Evolutionary conservation across 805 yeast species (phyloP), one percentile per base, ranked within the genome.

Genomic region (Starmerella roubikii): DNA sequence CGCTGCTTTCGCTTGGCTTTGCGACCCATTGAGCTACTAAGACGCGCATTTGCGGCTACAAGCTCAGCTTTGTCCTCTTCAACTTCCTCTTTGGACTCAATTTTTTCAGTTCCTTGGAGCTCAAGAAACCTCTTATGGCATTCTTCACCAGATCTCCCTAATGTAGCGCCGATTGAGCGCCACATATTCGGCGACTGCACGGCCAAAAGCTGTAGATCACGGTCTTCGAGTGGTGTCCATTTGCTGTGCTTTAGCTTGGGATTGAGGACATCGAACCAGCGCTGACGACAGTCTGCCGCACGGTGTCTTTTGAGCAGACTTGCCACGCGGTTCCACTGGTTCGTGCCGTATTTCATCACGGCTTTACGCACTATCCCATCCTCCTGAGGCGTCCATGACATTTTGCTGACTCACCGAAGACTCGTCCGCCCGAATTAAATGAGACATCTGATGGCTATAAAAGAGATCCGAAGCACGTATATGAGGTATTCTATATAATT

Each of bases 321-420:
- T 1, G 94, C 80, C 4, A 88, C 88, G 36, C 95, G 71, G 12
- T 91, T 70, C 98, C 98, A 88, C 53, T 91, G 95, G 50, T 82
- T 85, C 16, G 85, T 64, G 0, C 98, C 98, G 57, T 88, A 88
- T 54, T 88, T 91, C 29, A 91, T 71, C 2, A 91, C 81, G 1
- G 95, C 95, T 0, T 95, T 94, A 47, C 78, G 76, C 31, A 88
- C 64, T 32, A 91, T 78, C 57, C 84, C 88, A 58, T 91, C 98
- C 49, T 74, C 79, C 10, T 69, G 58, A 53, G 82, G 78, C 6
- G 93, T 76, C 97, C 97, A 86, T 4, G 72, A 8, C n/a, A n/a
- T n/a, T n/a, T n/a, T n/a, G n/a, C n/a, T n/a, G n/a, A n/a, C n/a
- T n/a, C n/a, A n/a, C n/a, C n/a, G n/a, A n/a, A n/a, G n/a, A n/a